Conservation (phyloP, 1,139 yeast genomes). For the Candida sojae region DNA sequence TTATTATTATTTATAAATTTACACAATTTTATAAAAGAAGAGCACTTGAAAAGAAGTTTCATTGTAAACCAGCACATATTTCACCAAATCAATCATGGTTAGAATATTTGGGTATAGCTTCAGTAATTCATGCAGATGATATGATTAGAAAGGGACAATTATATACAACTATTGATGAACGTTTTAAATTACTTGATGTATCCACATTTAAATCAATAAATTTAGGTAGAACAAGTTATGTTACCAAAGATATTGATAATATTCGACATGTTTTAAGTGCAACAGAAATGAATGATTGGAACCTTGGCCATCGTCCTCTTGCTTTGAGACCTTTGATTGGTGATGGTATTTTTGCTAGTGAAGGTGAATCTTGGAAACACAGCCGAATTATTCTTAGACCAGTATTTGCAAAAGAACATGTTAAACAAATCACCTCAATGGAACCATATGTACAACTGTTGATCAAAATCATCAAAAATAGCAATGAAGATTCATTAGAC, state of each 20-base stretch:
- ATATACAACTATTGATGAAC: neutral
- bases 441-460: slow-evolving; percentile 42
- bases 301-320: slow-evolving; percentile 42
- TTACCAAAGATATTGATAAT: slow-evolving; percentile 26
- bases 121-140: neutral
- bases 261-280: slow-evolving; percentile 33
- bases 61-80: neutral
- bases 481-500: slow-evolving; percentile 26
- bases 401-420: slow-evolving; percentile 52
- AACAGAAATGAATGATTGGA: slow-evolving; percentile 43
- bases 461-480: slow-evolving; percentile 26
- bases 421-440: slow-evolving; percentile 45
- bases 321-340: slow-evolving; percentile 47
- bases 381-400: slow-evolving; percentile 55
- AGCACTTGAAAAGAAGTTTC: neutral
- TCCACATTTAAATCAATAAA: slow-evolving; percentile 3
- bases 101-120: neutral
- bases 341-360: slow-evolving; percentile 54
- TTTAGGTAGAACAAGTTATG: slow-evolving; percentile 5
- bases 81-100: neutral
- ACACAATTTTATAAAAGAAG: neutral
- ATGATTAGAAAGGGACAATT: neutral
- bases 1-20: neutral
- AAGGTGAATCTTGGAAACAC: slow-evolving; percentile 56
- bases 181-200: neutral